Conservation (phyloP, 331 rosid genomes). For the Telfairia occidentalis region DNA sequence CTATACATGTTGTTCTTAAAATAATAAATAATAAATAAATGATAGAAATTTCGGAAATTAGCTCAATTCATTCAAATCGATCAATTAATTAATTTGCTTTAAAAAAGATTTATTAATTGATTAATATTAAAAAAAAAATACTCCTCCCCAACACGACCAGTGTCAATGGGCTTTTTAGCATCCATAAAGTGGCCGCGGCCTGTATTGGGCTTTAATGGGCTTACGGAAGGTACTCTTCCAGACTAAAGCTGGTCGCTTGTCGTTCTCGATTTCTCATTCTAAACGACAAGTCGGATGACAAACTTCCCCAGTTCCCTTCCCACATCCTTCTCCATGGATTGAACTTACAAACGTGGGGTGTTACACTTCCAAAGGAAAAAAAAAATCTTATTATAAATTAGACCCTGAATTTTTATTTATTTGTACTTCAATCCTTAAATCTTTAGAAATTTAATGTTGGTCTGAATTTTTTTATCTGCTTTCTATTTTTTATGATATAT, state of each 20-base stretch:
- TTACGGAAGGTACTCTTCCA: background rate
- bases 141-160: background rate
- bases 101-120: background rate
- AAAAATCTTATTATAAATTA: too few species aligned
- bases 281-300: background rate
- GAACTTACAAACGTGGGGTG: background rate
- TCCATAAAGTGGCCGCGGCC: background rate
- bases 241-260: background rate
- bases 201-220: constrained; percentile 2
- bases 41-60: background rate
- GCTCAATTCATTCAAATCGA: background rate
- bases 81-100: background rate
- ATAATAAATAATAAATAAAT: too few species aligned
- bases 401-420: too few species aligned
- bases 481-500: too few species aligned
- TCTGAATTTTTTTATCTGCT: too few species aligned
- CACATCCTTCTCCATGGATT: background rate
- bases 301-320: too few species aligned
- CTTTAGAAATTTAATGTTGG: too few species aligned
- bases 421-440: too few species aligned
- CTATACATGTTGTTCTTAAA: too few species aligned
- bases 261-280: background rate
- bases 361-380: background rate
- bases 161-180: background rate
- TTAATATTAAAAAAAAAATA: background rate